These are phyloP conservation scores for Funneliformis caledonium DNA, from an alignment of 371 early-diverging fungal species.

Conservation along the genomic window DNA sequence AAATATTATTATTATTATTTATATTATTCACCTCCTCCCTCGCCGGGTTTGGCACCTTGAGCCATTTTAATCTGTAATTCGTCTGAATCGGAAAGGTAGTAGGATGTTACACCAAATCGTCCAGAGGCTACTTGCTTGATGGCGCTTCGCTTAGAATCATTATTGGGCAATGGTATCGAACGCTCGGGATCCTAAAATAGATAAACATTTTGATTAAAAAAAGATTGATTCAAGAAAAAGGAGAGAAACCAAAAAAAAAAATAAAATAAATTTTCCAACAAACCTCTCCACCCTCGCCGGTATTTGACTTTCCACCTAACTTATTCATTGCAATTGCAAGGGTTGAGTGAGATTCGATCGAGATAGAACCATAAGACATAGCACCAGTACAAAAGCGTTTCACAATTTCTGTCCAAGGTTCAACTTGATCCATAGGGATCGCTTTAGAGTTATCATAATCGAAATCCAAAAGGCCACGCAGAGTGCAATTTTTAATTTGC, in stretches of 20 bases:
- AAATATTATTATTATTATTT: constrained; percentile 23
- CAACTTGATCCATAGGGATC: constrained; percentile 92
- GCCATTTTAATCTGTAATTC: constrained; percentile 99
- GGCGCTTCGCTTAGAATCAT: constrained; percentile 85
- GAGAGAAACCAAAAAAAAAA: neutral
- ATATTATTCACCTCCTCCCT: constrained; percentile 69
- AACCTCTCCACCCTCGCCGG: constrained; percentile 96
- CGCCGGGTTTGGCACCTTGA: constrained; percentile 98
- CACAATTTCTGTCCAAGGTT: constrained; percentile 95
- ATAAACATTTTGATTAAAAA: neutral
- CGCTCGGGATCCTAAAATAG: constrained; percentile 71
- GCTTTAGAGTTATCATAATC: constrained; percentile 71
- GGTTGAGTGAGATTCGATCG: constrained; percentile 90
- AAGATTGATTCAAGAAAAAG: neutral
- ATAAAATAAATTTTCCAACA: neutral
- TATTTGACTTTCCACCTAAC: constrained; percentile 95
- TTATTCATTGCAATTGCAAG: constrained; percentile 95
- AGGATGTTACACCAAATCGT: constrained; percentile 95
- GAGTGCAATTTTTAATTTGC: constrained; percentile 88
- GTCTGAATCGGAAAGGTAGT: constrained; percentile 91
- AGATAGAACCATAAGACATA: constrained; percentile 98
- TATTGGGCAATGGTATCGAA: constrained; percentile 67
- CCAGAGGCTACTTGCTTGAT: constrained; percentile 98
- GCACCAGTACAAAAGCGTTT: constrained; percentile 97
- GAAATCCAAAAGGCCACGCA: constrained; percentile 94